These are phyloP conservation scores for Gautieria morchelliformis DNA, from an alignment of 768 basidiomycete species.

Conservation along the genomic window DNA sequence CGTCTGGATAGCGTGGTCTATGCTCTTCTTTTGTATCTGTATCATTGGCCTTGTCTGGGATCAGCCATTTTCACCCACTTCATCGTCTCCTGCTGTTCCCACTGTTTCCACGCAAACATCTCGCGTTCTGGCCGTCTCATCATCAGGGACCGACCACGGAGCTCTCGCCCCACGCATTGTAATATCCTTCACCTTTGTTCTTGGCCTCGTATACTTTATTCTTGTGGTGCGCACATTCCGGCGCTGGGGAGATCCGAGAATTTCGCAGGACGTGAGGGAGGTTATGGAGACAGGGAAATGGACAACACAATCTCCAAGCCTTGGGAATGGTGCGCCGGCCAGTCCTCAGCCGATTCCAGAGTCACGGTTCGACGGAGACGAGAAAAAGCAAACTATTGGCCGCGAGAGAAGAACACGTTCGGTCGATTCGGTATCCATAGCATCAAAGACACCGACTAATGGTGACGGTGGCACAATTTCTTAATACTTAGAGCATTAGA, in stretches of 20 bases:
- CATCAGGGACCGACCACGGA: not conserved
- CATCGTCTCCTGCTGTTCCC: not conserved
- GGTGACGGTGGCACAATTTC: too few relatives aligned
- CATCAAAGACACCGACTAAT: too few relatives aligned
- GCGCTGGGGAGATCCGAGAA: constrained; percentile 7
- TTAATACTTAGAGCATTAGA: too few relatives aligned
- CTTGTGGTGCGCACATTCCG: constrained; percentile 10
- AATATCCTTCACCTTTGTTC: constrained; percentile 8
- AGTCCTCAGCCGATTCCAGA: not conserved
- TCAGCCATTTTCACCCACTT: constrained; percentile 3
- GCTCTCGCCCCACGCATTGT: constrained; percentile 9
- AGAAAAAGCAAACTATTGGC: not conserved
- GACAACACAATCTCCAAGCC: constrained; percentile 2
- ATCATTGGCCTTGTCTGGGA: constrained; percentile 12
- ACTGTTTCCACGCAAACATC: not conserved
- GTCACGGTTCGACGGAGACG: not conserved
- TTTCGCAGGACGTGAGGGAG: constrained; percentile 4
- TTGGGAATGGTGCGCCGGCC: not conserved
- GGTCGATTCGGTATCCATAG: not conserved
- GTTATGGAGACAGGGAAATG: constrained; percentile 8
- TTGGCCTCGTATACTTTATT: constrained; percentile 10
- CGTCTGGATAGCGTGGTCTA: constrained; percentile 61
- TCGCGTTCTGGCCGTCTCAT: not conserved
- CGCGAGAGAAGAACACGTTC: constrained; percentile 5
- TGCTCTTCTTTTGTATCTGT: constrained; percentile 12